A percentile compares a stretch with the other conserved stretches of the same genome.
phyloP scores from a whole-genome alignment of 768 basidiomycete genomes.

The Tulasnella sp. region DNA sequence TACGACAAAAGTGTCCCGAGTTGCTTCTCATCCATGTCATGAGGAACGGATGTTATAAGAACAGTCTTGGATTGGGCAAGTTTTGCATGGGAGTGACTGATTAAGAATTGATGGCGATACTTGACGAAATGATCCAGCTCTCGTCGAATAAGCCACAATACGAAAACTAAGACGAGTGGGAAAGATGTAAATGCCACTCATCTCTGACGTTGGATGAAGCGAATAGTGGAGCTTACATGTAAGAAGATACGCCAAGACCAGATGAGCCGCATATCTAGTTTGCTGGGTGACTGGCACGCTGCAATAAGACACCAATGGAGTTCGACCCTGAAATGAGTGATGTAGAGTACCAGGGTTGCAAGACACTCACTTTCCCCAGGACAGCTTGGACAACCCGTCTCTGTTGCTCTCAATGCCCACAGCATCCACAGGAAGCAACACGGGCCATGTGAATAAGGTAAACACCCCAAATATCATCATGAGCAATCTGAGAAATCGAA shows the following conservation, averaged over 20 bases:
- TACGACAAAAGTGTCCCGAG: conserved; percentile 53
- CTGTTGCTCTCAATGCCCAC: conserved; percentile 29
- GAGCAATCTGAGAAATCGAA: conserved; percentile 44
- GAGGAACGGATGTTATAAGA: conserved; percentile 82
- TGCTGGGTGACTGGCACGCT: conserved; percentile 36
- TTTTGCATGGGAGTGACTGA: conserved; percentile 55
- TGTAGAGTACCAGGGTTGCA: conserved; percentile 35
- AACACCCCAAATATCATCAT: conserved; percentile 51
- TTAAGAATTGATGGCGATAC: conserved; percentile 70
- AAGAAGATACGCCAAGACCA: conserved; percentile 62
- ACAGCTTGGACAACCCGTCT: conserved; percentile 31
- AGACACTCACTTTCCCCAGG: conserved; percentile 37
- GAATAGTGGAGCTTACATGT: conserved; percentile 28
- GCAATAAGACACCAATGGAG: too few species aligned
- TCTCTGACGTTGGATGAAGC: conserved; percentile 11
- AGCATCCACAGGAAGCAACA: conserved; percentile 46
- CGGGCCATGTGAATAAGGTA: conserved; percentile 47
- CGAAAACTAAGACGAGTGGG: conserved; percentile 48
- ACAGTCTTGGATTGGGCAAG: conserved; percentile 82
- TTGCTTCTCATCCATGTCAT: conserved; percentile 59
- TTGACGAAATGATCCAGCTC: conserved; percentile 74
- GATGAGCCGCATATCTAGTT: conserved; percentile 59
- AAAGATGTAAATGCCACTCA: not conserved
- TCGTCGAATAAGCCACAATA: conserved; percentile 61
- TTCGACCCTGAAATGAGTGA: too few species aligned